Base-by-base conservation (phyloP, 768 basidiomycete species). In the Dacryopinax primogenitus region DNA sequence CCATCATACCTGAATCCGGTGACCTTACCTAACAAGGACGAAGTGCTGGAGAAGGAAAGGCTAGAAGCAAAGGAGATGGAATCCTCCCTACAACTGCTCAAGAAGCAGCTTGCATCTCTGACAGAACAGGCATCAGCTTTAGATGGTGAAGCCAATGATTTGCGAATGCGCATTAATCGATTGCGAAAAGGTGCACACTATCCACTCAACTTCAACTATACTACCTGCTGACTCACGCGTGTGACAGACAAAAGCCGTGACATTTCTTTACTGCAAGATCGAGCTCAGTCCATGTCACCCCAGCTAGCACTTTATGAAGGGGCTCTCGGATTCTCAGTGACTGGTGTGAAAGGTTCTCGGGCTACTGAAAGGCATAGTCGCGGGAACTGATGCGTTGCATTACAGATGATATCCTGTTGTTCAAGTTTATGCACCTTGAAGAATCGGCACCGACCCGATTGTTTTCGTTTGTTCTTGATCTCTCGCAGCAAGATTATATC, bases 391-490 rank as follows among this genome's bases (percentile, higher is more conserved):
- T 18, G 26, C 18, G 12, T 58, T 30, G 9, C 9, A 15, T 2
- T 30, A 23, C 63, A 76, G 74, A 78, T 35, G 86, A 88, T 72
- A 80, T 83, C 58, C 79, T 93, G 21, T 80, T 92, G 51, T 77
- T 93, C 64, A 84, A 85, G 3, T 92, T 92, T 73, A 80, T 80
- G 11, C 76, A 82, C 65, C 71, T 92, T 36, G 87, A 91, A 70
- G 77, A 79, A 3, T 68, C 75, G 1, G 81, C 86, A 51, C 77
- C 78, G 1, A 78, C 82, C 9, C 78, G 81, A 33, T 88, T 90
- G 68, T 90, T 85, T 66, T 84, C 81, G 66, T 77, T 93, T 66
- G 84, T 91, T 0, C 73, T 93, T n/a, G 89, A 94, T 70, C 78
- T 90, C 21, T 83, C 86, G 1, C 75, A 75, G 26, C 74, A 78